Base-by-base conservation (phyloP, 148 eudicot genomes). In the Silene uniflora region DNA sequence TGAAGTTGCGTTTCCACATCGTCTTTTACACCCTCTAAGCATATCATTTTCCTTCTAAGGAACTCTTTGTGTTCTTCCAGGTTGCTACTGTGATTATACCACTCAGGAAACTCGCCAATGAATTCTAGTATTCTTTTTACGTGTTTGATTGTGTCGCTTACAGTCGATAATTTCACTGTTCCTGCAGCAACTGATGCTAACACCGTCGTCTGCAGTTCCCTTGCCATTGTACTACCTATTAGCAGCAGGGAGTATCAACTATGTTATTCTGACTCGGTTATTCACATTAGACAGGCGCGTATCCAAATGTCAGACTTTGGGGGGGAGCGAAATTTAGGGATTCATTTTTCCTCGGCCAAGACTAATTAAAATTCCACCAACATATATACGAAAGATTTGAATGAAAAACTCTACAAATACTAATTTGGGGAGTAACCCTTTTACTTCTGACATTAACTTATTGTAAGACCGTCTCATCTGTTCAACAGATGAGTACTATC, bases 181-280 rank as follows among this genome's bases (percentile, higher is more conserved):
- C 55, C 72, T 12, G 55, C 39, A 14, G 46, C 63, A 56, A 8
- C 39, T 72, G 61, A 18, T 44, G 46, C 66, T 17, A 65, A 72
- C 61, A 73, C 2, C 23, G 58, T 22, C 19, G 62, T 14, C 23
- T 16, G 25, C 18, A 79, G 11, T 44, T 73, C 81, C 52, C 18
- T 60, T 27, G 62, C 77, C 81, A 79, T 78, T 55, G 49, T 39
- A 72, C n/a, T n/a, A 78, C 60, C 74, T 49, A n/a, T n/a, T n/a
- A 49, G 11, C 59, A 58, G 52, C 25, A 74, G 17, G 7, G 5
- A 14, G 52, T 16, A 60, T 32, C 35, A 32, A 4, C 5, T 32
- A 32, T 32, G 35, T 32, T 32, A 32, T 32, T 32, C 35, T 4
- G 35, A 32, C 35, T 32, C 35, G 5, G 35, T 3, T 32, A 32